Evolutionary conservation across 1,284 basidiomycete species (phyloP).

Genomic region (Pholiota adiposa): DNA sequence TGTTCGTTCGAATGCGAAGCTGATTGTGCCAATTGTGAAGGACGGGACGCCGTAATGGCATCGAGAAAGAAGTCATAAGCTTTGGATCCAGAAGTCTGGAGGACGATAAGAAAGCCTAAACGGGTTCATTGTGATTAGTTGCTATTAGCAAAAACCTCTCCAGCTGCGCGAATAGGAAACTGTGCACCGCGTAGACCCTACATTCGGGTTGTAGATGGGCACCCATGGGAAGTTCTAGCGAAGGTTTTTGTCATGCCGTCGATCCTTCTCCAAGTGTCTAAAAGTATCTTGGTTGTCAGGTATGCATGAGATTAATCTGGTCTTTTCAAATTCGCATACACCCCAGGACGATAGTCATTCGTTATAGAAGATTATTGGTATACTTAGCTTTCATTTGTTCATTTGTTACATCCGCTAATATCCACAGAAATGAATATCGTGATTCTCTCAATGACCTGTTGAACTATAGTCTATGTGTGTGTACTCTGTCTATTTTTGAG

Average conservation of each 20-base stretch:
- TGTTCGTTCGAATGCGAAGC: no score
- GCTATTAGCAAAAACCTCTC: background rate
- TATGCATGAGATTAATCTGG: background rate
- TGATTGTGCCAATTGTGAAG: no score
- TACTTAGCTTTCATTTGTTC: background rate
- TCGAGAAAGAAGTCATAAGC: background rate
- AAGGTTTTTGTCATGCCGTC: background rate
- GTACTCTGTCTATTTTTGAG: no score
- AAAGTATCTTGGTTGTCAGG: no score
- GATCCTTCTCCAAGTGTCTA: background rate
- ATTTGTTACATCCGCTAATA: no score
- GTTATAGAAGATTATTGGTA: background rate
- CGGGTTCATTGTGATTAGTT: background rate
- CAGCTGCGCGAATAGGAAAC: background rate
- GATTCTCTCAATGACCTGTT: no score
- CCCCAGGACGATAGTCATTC: background rate
- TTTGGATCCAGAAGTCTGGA: background rate
- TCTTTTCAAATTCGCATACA: background rate
- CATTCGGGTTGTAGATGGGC: background rate
- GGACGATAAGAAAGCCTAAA: background rate
- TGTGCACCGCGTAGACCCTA: background rate
- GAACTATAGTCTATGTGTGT: no score
- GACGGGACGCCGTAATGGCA: no score
- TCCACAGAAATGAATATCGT: no score
- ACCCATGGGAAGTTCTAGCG: background rate